Percentiles rank a stretch among this genome's conserved stretches.
These are phyloP conservation scores for Puccinia polysora DNA, from an alignment of 1,284 basidiomycete species.

Conservation along the genomic window DNA sequence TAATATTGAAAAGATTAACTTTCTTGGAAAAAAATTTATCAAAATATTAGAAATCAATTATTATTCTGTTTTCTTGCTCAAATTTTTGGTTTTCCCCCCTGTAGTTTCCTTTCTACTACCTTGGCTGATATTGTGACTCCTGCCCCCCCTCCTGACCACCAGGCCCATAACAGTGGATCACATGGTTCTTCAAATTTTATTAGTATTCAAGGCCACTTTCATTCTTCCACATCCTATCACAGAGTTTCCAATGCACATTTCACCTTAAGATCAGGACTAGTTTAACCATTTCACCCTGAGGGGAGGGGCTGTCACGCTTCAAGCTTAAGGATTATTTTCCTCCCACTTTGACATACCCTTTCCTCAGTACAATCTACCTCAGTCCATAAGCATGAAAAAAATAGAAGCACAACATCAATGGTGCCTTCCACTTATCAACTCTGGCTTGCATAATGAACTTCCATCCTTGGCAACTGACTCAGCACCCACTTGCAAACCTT, in stretches of 20 bases:
- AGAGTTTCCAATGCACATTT: neutral
- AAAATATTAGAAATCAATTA: slow-evolving; percentile 74
- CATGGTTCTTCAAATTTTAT: slow-evolving; percentile 30
- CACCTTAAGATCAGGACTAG: neutral
- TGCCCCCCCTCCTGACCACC: neutral
- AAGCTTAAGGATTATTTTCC: no score
- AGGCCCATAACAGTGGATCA: slow-evolving; percentile 23
- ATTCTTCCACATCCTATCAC: neutral
- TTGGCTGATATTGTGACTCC: no score
- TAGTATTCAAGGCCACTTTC: slow-evolving; percentile 18
- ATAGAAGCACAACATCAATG: no score
- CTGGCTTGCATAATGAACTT: no score
- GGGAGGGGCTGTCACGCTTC: no score
- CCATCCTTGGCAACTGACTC: no score
- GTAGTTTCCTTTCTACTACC: neutral
- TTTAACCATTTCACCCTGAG: no score
- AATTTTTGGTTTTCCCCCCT: slow-evolving; percentile 5
- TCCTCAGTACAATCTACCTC: no score
- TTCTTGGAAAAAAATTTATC: slow-evolving; percentile 72
- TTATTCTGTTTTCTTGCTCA: slow-evolving; percentile 17
- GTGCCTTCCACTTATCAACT: no score
- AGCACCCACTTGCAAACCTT: no score
- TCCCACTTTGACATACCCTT: no score
- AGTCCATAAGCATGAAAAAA: no score
- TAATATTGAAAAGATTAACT: slow-evolving; percentile 74